Evolutionary conservation across 176 grass and related monocot genomes (phyloP), one percentile per base, ranked within the genome.

Genomic region (Phragmites australis): DNA sequence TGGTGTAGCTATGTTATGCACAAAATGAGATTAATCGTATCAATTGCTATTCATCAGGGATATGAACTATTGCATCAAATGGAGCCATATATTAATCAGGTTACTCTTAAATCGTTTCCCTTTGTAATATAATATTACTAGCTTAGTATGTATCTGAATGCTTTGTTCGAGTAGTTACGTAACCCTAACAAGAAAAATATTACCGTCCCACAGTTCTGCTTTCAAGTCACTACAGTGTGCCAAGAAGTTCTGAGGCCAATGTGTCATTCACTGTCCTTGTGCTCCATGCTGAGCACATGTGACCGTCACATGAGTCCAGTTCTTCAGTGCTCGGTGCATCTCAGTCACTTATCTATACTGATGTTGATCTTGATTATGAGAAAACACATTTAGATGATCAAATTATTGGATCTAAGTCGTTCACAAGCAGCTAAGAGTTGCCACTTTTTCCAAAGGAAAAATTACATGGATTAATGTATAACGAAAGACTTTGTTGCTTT

Each of bases 11-110:
- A 74, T 81, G n/a, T 81, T 74, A 61, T 90, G 43, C 32, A 76
- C 1, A 2, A 11, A 83, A 42, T 84, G 62, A 81, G 45, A 82
- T 82, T 76, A 79, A 81, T 58, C 47, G 76, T 77, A 78, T 76
- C 65, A 44, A 23, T 68, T 83, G 57, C 65, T 54, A 81, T 83
- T 86, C 8, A 77, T 82, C 89, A 99, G 97, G 97, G 97, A 56
- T 99, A 95, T 84, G 97, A 99, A 65, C 79, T 99, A 45, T 79
- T 99, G 70, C 87, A 91, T 63, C 88, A 99, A 88, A 95, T 99
- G 97, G 93, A 95, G 81, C 90, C 92, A 69, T 99, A 95, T 88
- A 93, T 99, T 76, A 87, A 99, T 82, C 92, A 99, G 97, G 97
- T 99, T 84, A 78, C 30, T 83, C 19, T 81, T 83, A 44, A 31